Evolutionary conservation across 805 yeast genomes (phyloP), one percentile per base, ranked within the genome.

Genomic region (Yarrowia sp.): DNA sequence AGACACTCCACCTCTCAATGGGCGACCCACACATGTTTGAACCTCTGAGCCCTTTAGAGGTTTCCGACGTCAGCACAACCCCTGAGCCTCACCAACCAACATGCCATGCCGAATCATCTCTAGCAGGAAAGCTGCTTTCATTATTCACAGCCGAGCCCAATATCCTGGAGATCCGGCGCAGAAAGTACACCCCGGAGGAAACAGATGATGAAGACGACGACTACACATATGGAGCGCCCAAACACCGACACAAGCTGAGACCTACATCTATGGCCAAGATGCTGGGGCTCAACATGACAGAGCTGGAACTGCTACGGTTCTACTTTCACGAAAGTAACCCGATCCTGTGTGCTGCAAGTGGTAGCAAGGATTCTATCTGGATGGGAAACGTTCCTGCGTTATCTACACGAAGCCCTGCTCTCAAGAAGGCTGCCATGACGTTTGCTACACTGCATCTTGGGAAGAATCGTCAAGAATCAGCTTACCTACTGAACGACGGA

Each of bases 201-300:
- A 13, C 32, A 3, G 53, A 47, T 14, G 55, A 18, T 9, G 55
- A 48, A 11, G 28, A 35, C 13, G 32, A 48, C 6, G 11, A 17
- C 11, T 9, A 9, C 6, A 13, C 13, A 5, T 4, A 4, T 11
- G 13, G 18, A 17, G n/a, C 38, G 4, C 53, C 53, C 2, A 10
- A n/a, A 2, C 53, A 47, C 28, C 11, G 17, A 35, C 55, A 48
- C 31, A 48, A 35, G 17, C 41, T 35, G 8, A 11, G 55, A 13
- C 55, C 55, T 3, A 48, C 55, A 3, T 48, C 55, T 8, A 48
- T 48, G 55, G 55, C 55, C 31, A 35, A 48, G 17, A 41, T 48
- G 4, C 17, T 48, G 17, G 55, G 55, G 8, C 55, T 48, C 55
- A 48, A 35, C 31, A 33, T 48, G 55, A 48, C 41, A 14, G 55